Evolutionary conservation across 176 grass and related monocot genomes (phyloP).

Genomic region (Oryza officinalis): DNA sequence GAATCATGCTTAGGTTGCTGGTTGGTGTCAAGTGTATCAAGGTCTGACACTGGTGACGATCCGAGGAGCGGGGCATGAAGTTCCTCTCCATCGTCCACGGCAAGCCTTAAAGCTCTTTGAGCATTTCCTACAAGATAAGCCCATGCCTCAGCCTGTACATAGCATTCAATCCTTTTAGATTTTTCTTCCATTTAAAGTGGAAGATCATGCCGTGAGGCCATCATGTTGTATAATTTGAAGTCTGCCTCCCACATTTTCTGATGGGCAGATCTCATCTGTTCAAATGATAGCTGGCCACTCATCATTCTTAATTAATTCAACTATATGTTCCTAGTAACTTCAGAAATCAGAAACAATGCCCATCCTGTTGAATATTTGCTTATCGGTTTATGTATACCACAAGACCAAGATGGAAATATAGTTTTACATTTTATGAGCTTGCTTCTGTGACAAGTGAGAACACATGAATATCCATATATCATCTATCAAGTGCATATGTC

Average conservation of each 20-base stretch:
- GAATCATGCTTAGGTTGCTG: conserved; percentile 50
- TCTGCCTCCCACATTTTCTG: neutral
- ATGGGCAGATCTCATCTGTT: neutral
- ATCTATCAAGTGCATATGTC: no score
- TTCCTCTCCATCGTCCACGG: conserved; percentile 62
- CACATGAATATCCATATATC: neutral
- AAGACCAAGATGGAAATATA: neutral
- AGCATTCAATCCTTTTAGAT: conserved; percentile 41
- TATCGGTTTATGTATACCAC: neutral
- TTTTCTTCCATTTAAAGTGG: neutral
- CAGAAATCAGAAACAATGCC: neutral
- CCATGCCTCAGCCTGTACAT: conserved; percentile 46
- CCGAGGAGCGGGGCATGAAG: conserved; percentile 61
- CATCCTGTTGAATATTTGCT: neutral
- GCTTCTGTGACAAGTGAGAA: neutral
- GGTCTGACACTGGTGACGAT: conserved; percentile 62
- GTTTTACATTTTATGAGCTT: neutral
- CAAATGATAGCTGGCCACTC: neutral
- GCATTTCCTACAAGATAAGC: conserved; percentile 61
- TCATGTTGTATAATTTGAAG: conserved; percentile 5
- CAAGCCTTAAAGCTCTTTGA: conserved; percentile 62
- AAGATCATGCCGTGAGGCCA: neutral
- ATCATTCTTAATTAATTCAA: neutral
- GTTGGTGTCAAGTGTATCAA: conserved; percentile 68
- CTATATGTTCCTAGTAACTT: neutral